Percentiles rank a stretch among this genome's conserved stretches.
phyloP scores from a whole-genome alignment of 345 rosid genomes.

The Linum tenue region DNA sequence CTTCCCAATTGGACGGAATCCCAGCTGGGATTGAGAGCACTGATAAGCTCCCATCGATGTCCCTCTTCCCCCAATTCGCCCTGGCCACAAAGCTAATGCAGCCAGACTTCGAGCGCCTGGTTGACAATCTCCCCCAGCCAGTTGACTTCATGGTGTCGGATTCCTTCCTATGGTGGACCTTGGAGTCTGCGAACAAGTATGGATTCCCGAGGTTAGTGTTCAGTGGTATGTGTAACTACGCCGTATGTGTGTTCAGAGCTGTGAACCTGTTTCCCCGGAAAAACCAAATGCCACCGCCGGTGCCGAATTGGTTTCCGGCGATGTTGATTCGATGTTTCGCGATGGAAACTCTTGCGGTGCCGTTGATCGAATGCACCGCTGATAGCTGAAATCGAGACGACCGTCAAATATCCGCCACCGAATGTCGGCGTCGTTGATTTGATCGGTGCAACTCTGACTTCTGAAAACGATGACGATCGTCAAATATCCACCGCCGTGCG shows the following conservation, averaged over 20 bases:
- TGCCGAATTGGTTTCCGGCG: too few species aligned
- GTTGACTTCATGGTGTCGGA: conserved; percentile 58
- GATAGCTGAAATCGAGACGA: too few species aligned
- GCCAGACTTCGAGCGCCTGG: conserved; percentile 35
- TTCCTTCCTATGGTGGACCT: conserved; percentile 72
- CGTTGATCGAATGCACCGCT: too few species aligned
- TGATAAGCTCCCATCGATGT: conserved; percentile 56
- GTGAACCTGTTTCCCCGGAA: too few species aligned
- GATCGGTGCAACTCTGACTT: too few species aligned
- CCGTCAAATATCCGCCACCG: too few species aligned
- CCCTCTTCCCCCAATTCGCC: conserved; percentile 38
- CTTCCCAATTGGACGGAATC: conserved; percentile 32
- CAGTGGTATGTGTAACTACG: conserved; percentile 37
- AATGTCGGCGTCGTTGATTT: too few species aligned
- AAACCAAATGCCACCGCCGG: too few species aligned
- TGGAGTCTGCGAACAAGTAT: conserved; percentile 53
- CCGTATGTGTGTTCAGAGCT: conserved; percentile 7
- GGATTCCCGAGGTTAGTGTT: conserved; percentile 49
- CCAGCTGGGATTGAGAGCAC: conserved; percentile 56
- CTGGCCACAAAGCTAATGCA: conserved; percentile 53
- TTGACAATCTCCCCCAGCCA: conserved; percentile 28
- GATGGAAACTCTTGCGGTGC: too few species aligned
- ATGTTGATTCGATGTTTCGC: too few species aligned
- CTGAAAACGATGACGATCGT: too few species aligned
- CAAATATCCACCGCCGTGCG: too few species aligned